Conservation (phyloP, 108 stramenopile species). For the Bacterosira constricta region DNA sequence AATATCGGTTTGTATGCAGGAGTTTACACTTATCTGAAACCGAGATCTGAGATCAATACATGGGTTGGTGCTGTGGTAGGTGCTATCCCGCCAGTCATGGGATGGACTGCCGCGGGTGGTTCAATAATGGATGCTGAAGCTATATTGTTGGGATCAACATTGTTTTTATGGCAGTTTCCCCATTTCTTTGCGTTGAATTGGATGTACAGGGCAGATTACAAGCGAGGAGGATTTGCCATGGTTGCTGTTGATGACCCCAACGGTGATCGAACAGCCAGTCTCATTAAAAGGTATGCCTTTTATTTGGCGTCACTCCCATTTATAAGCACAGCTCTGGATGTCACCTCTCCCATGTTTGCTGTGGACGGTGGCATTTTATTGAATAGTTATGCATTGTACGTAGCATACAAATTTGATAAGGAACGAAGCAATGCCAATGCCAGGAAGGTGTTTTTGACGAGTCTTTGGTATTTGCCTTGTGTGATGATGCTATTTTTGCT, state of each 20-base stretch:
- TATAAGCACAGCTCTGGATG: conserved; percentile 70
- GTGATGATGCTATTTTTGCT: conserved; percentile 91
- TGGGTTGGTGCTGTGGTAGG: conserved; percentile 99
- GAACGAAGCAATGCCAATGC: conserved; percentile 95
- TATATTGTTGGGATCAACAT: conserved; percentile 79
- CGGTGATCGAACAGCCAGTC: conserved; percentile 80
- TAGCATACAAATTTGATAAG: conserved; percentile 77
- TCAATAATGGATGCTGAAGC: conserved; percentile 71
- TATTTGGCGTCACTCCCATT: conserved; percentile 91
- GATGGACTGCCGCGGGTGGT: conserved; percentile 95
- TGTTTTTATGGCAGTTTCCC: conserved; percentile 99
- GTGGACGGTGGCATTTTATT: conserved; percentile 85
- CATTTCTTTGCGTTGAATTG: conserved; percentile 98
- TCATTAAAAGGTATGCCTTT: conserved; percentile 84
- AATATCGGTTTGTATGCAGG: conserved; percentile 96
- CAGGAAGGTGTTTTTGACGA: conserved; percentile 91
- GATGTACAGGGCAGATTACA: conserved; percentile 91
- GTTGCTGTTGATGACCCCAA: conserved; percentile 78
- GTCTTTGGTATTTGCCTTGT: conserved; percentile 96
- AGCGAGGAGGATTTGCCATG: conserved; percentile 85
- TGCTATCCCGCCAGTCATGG: conserved; percentile 98
- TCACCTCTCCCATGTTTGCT: conserved; percentile 96
- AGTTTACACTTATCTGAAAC: conserved; percentile 97
- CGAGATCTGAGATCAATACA: conserved; percentile 92
- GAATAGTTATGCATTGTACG: conserved; percentile 84